Conservation (phyloP, 176 grass and related monocot species). For the Bromus sterilis region DNA sequence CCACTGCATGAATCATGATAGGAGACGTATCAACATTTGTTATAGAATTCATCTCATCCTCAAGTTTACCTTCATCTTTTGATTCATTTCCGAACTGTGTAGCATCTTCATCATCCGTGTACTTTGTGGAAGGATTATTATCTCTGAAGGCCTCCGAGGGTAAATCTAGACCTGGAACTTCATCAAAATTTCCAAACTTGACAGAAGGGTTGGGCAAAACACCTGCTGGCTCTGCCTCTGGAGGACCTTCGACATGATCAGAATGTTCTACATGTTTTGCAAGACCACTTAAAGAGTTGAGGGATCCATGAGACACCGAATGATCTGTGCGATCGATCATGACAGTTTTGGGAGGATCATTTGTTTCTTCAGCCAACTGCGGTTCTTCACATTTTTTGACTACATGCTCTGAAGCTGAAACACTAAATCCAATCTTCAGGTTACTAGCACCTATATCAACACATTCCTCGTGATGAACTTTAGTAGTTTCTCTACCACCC, state of each 20-base stretch:
- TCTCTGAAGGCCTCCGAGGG: conserved; percentile 33
- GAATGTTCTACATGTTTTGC: conserved; percentile 25
- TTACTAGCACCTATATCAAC: conserved; percentile 9
- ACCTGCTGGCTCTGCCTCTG: conserved; percentile 10
- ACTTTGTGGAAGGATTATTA: conserved; percentile 18
- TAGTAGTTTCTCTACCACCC: not conserved
- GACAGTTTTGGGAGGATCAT: conserved; percentile 20
- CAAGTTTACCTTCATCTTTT: conserved; percentile 16
- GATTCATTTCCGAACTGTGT: not conserved
- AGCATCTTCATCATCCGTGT: conserved; percentile 19
- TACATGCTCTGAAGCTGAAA: conserved; percentile 5
- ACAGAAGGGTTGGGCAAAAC: conserved; percentile 36
- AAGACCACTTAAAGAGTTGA: conserved; percentile 20
- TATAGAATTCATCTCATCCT: conserved; percentile 2
- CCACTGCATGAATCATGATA: conserved; percentile 22
- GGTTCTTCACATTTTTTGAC: conserved; percentile 14
- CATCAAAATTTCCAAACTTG: conserved; percentile 56
- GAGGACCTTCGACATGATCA: conserved; percentile 13
- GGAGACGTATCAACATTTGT: not conserved
- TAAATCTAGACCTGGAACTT: conserved; percentile 35
- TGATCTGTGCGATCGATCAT: conserved; percentile 25
- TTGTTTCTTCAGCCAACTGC: conserved; percentile 14
- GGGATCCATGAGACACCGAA: conserved; percentile 22
- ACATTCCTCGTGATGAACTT: conserved; percentile 24
- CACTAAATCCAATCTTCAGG: conserved; percentile 12